Percentiles rank a stretch among this genome's conserved stretches.
phyloP scores from a whole-genome alignment of 1,284 basidiomycete species.

The Ustilago loliicola region DNA sequence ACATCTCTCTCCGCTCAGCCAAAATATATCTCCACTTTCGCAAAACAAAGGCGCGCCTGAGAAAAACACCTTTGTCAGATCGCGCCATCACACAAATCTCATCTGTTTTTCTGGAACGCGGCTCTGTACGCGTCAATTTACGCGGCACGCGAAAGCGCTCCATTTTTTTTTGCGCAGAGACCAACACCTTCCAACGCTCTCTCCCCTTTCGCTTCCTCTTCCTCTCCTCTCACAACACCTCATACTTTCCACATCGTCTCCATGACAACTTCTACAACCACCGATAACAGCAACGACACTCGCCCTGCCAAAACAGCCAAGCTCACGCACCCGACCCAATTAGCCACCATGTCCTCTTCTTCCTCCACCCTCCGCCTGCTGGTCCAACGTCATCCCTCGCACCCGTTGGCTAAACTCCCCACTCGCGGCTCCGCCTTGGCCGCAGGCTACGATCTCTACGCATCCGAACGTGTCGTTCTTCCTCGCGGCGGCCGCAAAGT shows the following conservation, averaged over 20 bases:
- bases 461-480: slow-evolving; percentile 73
- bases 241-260: background rate
- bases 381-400: slow-evolving; percentile 83
- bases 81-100: background rate
- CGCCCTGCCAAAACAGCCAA: slow-evolving; percentile 26
- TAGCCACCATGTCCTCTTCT: slow-evolving; percentile 20
- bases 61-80: slow-evolving; percentile 18
- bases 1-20: slow-evolving; percentile 9
- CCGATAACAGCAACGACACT: background rate
- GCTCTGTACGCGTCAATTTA: slow-evolving; percentile 30
- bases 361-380: slow-evolving; percentile 74
- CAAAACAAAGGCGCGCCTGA: background rate
- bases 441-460: slow-evolving; percentile 95
- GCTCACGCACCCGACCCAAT: slow-evolving; percentile 22
- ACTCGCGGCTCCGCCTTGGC: slow-evolving; percentile 87
- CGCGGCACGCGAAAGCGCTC: slow-evolving; percentile 25
- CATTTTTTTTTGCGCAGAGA: slow-evolving; percentile 14
- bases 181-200: slow-evolving; percentile 21
- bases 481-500: slow-evolving; percentile 81
- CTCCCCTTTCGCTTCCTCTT: background rate
- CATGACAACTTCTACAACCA: slow-evolving; percentile 17
- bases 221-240: background rate
- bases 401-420: slow-evolving; percentile 82
- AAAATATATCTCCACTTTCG: slow-evolving; percentile 17
- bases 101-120: background rate